These are phyloP conservation scores for Claviceps sp. DNA, from an alignment of 2,329 filamentous ascomycete species.

Conservation along the genomic window DNA sequence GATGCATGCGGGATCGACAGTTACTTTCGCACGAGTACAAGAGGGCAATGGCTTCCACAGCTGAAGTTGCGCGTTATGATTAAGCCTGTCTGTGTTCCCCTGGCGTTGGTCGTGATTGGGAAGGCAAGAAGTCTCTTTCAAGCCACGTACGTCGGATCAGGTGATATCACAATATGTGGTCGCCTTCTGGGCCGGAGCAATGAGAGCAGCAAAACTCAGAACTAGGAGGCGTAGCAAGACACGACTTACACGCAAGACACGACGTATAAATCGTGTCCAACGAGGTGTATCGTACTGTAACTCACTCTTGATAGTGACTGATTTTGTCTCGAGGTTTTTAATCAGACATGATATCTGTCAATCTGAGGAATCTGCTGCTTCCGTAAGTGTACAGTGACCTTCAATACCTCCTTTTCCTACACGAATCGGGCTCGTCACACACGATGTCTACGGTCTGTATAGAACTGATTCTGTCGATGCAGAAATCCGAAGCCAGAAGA, in stretches of 20 bases:
- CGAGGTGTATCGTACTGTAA: no score
- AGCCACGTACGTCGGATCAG: conserved; percentile 1
- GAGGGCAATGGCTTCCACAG: neutral
- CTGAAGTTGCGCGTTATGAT: neutral
- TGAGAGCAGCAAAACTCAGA: neutral
- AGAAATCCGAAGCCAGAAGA: neutral
- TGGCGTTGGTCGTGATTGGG: neutral
- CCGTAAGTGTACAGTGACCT: no score
- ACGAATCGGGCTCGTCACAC: neutral
- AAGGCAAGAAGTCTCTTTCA: neutral
- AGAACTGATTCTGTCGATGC: conserved; percentile 1
- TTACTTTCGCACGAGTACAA: no score
- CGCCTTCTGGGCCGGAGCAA: neutral
- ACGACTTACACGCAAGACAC: no score
- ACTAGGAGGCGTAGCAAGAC: no score
- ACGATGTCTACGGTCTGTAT: neutral
- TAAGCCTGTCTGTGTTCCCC: neutral
- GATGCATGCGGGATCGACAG: no score
- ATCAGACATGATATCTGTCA: no score
- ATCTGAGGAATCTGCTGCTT: no score
- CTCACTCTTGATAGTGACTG: no score
- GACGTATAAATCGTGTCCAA: no score
- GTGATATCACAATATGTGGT: neutral
- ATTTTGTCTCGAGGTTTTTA: no score
- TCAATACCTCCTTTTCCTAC: no score